Conservation (phyloP, 106 monocot genomes). For the Acorus gramineus region DNA sequence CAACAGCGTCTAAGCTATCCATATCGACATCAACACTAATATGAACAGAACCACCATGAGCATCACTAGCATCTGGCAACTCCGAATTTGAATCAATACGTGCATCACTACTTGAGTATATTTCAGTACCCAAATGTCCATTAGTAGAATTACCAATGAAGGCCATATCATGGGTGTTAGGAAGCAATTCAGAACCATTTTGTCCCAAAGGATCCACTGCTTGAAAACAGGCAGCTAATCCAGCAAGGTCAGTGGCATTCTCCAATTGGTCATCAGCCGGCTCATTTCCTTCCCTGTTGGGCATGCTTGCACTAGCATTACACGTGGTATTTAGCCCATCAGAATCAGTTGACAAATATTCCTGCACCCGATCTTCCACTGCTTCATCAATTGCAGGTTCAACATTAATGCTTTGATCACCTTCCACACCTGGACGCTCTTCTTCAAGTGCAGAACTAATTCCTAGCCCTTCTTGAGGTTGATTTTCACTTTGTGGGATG, state of each 20-base stretch:
- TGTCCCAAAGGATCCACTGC: constrained; percentile 22
- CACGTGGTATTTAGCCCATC: constrained; percentile 12
- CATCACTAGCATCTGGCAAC: constrained; percentile 36
- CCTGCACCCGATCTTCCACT: constrained; percentile 13
- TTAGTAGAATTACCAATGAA: constrained; percentile 7
- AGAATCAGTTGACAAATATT: constrained; percentile 8
- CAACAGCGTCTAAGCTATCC: constrained; percentile 17
- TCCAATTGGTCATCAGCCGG: constrained; percentile 8
- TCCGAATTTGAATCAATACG: constrained; percentile 32
- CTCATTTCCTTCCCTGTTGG: constrained; percentile 1
- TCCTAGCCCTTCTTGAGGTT: constrained; percentile 9
- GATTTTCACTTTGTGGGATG: constrained; percentile 16
- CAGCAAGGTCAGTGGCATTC: constrained; percentile 14
- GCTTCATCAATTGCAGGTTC: constrained; percentile 11
- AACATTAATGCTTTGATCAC: constrained; percentile 5
- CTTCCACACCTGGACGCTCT: constrained; percentile 8
- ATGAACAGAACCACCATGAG: constrained; percentile 21
- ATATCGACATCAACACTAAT: constrained; percentile 28
- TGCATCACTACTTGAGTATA: constrained; percentile 36
- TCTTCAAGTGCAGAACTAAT: constrained; percentile 2
- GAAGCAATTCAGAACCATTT: constrained; percentile 20
- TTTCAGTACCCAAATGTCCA: constrained; percentile 18
- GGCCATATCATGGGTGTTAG: constrained; percentile 9
- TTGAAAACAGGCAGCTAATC: constrained; percentile 5
- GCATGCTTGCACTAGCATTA: constrained; percentile 12